These are phyloP conservation scores for Thelonectria blattea DNA, from an alignment of 2,329 filamentous ascomycete species.

Conservation along the genomic window DNA sequence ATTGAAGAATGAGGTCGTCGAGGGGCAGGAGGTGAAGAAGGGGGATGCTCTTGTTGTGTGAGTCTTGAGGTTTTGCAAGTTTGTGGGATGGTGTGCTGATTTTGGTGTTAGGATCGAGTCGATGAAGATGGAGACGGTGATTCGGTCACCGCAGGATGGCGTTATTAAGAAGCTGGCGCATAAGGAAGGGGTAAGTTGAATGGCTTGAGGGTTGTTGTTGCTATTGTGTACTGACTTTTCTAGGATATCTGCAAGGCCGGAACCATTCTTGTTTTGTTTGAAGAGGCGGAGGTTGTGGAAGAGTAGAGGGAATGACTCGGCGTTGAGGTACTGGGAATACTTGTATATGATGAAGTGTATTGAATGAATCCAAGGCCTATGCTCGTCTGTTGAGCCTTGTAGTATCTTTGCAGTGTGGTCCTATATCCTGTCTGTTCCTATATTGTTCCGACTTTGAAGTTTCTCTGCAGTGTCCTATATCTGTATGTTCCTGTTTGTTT, in stretches of 20 bases:
- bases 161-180: conserved; percentile 75
- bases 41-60: conserved; percentile 85
- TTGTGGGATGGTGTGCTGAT: conserved; percentile 42
- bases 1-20: conserved; percentile 83
- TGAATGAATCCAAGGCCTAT: conserved; percentile 14
- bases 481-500: conserved; percentile 6
- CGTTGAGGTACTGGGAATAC: conserved; percentile 24
- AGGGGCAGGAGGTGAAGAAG: conserved; percentile 82
- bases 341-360: conserved; percentile 22
- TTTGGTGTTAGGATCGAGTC: conserved; percentile 69
- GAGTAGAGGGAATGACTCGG: conserved; percentile 34
- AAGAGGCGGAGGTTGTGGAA: conserved; percentile 52
- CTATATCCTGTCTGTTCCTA: background rate
- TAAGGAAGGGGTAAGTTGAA: conserved; percentile 69
- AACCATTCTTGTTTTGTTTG: conserved; percentile 76
- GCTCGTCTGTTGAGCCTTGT: background rate
- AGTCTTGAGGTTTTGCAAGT: conserved; percentile 43
- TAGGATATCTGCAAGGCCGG: conserved; percentile 81
- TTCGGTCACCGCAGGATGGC: conserved; percentile 76
- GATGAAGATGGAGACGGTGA: conserved; percentile 91
- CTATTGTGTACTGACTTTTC: background rate
- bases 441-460: background rate
- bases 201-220: background rate
- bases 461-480: background rate
- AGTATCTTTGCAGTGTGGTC: conserved; percentile 11